Conservation (phyloP, 208 protist species). For the Trichomonas gallinae region DNA sequence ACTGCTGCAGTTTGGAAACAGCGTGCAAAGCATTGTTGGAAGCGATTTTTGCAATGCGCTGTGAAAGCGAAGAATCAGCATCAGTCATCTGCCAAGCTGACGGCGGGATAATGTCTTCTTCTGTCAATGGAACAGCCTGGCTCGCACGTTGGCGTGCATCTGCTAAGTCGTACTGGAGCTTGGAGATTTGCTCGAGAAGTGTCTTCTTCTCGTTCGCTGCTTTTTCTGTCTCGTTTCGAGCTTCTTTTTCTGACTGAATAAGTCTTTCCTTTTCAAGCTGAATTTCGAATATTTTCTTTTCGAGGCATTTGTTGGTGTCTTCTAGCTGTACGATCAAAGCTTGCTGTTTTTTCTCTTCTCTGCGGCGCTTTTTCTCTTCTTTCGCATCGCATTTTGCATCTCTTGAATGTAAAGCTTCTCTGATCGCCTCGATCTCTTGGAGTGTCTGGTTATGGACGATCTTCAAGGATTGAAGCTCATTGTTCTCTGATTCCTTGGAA, state of each 20-base stretch:
- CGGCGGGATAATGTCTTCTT: background rate
- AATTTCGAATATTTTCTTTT: background rate
- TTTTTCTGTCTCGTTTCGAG: background rate
- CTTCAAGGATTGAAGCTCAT: background rate
- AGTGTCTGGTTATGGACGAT: background rate
- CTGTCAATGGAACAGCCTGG: background rate
- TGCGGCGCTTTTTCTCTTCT: background rate
- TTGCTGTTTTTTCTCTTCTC: background rate
- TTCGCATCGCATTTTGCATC: background rate
- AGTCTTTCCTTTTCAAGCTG: background rate
- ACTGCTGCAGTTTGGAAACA: background rate
- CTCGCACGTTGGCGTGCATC: background rate
- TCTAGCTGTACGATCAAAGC: background rate
- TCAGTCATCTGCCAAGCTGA: background rate
- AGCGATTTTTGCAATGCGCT: background rate
- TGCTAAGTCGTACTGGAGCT: background rate
- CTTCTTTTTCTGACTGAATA: background rate
- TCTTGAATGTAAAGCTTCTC: background rate
- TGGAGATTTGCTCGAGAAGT: background rate
- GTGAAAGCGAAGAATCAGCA: background rate
- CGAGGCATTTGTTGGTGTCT: background rate
- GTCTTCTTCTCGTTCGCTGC: background rate
- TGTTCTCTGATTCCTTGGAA: background rate
- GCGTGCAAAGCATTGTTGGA: background rate
- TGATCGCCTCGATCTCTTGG: background rate